phyloP scores from a whole-genome alignment of 345 rosid genomes.

The Citrus cavaleriei region DNA sequence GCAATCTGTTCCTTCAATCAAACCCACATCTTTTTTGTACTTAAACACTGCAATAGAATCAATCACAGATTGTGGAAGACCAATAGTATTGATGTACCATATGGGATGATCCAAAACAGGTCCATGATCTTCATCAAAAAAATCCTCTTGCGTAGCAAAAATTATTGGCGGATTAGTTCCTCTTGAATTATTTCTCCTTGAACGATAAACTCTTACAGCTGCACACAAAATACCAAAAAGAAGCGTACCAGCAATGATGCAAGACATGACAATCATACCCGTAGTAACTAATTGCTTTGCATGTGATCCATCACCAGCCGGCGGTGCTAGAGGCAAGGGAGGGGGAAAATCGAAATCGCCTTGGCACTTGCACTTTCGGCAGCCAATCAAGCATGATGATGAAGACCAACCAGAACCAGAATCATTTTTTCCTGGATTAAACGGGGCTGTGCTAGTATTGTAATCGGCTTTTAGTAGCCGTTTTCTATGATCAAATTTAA shows the following conservation, averaged over 20 bases:
- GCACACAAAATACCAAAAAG: constrained; percentile 21
- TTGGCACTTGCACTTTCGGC: not conserved
- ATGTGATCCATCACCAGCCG: not conserved
- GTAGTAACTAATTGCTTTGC: not conserved
- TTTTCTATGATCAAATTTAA: not conserved
- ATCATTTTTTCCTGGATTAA: not conserved
- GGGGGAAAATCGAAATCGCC: not conserved
- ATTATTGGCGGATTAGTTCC: constrained; percentile 13
- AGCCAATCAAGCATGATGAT: too few relatives aligned
- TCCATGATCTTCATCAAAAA: constrained; percentile 33
- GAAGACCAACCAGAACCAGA: rapidly evolving
- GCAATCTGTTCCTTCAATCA: constrained; percentile 73
- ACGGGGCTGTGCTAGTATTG: rapidly evolving
- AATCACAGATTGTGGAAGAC: constrained; percentile 57
- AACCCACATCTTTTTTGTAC: constrained; percentile 45
- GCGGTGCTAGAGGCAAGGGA: not conserved
- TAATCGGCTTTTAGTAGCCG: rapidly evolving
- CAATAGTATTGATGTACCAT: constrained; percentile 60
- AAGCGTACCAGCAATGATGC: constrained; percentile 16
- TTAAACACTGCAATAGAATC: constrained; percentile 53
- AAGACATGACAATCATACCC: constrained; percentile 1
- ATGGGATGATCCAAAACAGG: constrained; percentile 41
- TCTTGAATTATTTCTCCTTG: constrained; percentile 21
- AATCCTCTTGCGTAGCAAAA: constrained; percentile 28
- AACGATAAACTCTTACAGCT: not conserved